Conservation (phyloP, 225 moss, liverwort and hornwort species). For the Straminergon stramineum region DNA sequence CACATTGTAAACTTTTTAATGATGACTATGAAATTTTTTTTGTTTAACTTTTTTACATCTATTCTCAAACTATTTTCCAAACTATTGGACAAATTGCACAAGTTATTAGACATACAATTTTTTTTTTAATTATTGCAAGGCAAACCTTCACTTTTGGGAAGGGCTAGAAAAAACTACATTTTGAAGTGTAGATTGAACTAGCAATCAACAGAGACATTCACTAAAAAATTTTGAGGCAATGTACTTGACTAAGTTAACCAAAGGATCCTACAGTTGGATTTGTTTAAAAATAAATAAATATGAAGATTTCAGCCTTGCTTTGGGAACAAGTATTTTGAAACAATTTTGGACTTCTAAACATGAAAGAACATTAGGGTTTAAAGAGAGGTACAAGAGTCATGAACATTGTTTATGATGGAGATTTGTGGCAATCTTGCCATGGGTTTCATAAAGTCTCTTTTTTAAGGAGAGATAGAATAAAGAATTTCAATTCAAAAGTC, state of each 20-base stretch:
- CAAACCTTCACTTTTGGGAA: not conserved
- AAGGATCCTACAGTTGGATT: fast-evolving
- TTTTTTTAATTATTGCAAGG: not conserved
- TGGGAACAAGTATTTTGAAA: too few species aligned
- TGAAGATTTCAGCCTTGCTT: not conserved
- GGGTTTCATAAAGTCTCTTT: not conserved
- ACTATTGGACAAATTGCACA: not conserved
- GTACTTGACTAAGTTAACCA: not conserved
- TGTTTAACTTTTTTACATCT: not conserved
- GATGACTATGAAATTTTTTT: too few species aligned
- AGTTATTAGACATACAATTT: not conserved
- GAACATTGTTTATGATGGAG: not conserved
- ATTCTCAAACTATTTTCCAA: not conserved
- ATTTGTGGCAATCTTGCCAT: not conserved
- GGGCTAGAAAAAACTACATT: not conserved
- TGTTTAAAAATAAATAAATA: not conserved
- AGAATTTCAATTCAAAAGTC: not conserved
- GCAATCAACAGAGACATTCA: not conserved
- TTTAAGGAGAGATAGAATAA: not conserved
- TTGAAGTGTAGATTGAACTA: not conserved
- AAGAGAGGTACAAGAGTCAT: not conserved
- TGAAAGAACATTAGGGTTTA: too few species aligned
- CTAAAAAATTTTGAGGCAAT: not conserved
- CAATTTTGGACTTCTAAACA: too few species aligned
- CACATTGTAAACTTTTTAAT: too few species aligned